Evolutionary conservation across 805 yeast species (phyloP).

Genomic region (Pichia californica): DNA sequence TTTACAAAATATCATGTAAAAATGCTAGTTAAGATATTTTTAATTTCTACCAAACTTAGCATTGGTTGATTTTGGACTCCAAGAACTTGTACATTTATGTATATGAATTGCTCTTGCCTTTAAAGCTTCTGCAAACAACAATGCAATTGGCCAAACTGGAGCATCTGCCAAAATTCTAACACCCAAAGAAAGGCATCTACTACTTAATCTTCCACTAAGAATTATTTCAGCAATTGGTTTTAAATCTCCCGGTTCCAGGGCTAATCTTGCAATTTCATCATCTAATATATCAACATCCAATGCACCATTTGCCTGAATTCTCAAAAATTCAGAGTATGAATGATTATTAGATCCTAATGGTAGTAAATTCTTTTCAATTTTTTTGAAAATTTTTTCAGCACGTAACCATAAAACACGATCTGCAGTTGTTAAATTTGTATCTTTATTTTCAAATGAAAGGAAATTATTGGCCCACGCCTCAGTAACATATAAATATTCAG

Average conservation of each 20-base stretch:
- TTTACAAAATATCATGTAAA: too few species aligned
- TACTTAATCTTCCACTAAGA: slow-evolving; percentile 43
- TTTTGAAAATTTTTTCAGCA: slow-evolving; percentile 52
- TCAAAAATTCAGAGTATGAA: slow-evolving; percentile 52
- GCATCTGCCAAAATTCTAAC: slow-evolving; percentile 76
- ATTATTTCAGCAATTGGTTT: slow-evolving; percentile 43
- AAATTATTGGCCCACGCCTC: slow-evolving; percentile 46
- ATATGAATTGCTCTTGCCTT: slow-evolving; percentile 52
- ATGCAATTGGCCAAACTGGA: slow-evolving; percentile 80
- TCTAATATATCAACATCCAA: slow-evolving; percentile 44
- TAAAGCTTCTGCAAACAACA: slow-evolving; percentile 73
- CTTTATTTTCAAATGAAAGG: slow-evolving; percentile 19
- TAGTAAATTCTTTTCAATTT: slow-evolving; percentile 52
- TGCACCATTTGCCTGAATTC: slow-evolving; percentile 55
- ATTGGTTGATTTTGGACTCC: slow-evolving; percentile 4
- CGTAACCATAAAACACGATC: slow-evolving; percentile 63
- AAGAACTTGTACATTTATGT: slow-evolving; percentile 13
- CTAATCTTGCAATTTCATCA: slow-evolving; percentile 44
- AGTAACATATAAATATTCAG: slow-evolving; percentile 53
- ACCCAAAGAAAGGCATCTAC: slow-evolving; percentile 59
- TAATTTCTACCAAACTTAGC: too few species aligned
- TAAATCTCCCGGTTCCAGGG: slow-evolving; percentile 39
- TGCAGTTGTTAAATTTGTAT: slow-evolving; percentile 24
- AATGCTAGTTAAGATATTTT: too few species aligned
- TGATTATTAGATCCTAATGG: slow-evolving; percentile 45